Conservation (phyloP, 1,139 yeast species). For the Lodderomyces metapsilosis region DNA sequence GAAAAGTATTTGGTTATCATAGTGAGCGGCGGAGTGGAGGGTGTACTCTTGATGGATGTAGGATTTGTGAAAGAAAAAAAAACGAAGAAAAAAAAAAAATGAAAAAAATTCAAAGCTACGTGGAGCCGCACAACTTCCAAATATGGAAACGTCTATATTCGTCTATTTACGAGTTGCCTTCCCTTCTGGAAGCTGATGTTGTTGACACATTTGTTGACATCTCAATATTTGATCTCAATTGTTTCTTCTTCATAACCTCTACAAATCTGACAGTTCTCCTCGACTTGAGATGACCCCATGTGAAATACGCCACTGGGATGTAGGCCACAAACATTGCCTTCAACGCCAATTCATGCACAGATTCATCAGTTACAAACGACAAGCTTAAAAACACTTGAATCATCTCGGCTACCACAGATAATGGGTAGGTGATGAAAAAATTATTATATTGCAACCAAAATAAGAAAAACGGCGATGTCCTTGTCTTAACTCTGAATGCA, state of each 20-base stretch:
- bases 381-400: constrained; percentile 51
- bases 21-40: not conserved
- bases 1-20: constrained; percentile 89
- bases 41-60: no score
- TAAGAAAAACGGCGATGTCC: constrained; percentile 34
- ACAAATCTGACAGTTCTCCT: constrained; percentile 25
- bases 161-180: not conserved
- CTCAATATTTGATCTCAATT: not conserved
- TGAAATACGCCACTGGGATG: constrained; percentile 37
- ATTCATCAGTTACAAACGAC: constrained; percentile 39
- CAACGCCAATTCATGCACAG: constrained; percentile 26
- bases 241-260: constrained; percentile 24
- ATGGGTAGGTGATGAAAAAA: constrained; percentile 45
- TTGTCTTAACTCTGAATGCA: constrained; percentile 44
- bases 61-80: not conserved
- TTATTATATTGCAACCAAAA: constrained; percentile 41
- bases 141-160: not conserved
- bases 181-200: not conserved
- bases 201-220: constrained; percentile 1
- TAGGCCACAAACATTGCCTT: constrained; percentile 31
- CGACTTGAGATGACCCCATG: constrained; percentile 31
- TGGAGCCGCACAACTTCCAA: not conserved
- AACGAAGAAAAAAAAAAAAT: not conserved
- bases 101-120: not conserved
- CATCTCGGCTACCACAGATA: constrained; percentile 50